Evolutionary conservation across 1,284 basidiomycete genomes (phyloP), one percentile per base, ranked within the genome.

Genomic region (Peniophora sp.): DNA sequence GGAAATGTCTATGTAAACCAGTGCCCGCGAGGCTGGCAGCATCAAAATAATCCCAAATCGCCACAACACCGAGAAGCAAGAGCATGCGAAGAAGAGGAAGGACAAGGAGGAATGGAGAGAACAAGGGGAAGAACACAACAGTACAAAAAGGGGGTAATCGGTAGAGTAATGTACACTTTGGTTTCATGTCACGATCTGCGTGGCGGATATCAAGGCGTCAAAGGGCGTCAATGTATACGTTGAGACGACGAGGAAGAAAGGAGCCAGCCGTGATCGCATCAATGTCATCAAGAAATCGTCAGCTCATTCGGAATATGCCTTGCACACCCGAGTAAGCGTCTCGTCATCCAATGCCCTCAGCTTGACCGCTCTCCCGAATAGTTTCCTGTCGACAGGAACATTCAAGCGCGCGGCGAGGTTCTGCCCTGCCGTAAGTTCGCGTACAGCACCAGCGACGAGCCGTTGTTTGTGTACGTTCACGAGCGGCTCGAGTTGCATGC

Each of bases 381-480:
- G 64, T 62, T 78, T 82, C 67, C 82, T 81, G 62, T 90, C 85
- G 20, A 86, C 68, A 41, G 81, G 75, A 56, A 79, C 86, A 42
- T 85, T 78, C 39, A 85, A 75, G 51, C 79, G 76, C 52, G 81
- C 80, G 2, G 90, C 85, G 11, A 91, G 74, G 57, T 92, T 87
- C 62, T 93, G 90, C 6, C 87, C 88, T 6, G 81, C 79, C 12
- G 91, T 83, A 47, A 92, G 70, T 11, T 78, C 75, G 62, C 88
- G 88, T 61, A 92, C 84, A 27, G 88, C 81, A 8, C 75, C 76
- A 5, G 91, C 88, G 49, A 90, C 85, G 55, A 83, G 68, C 24
- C 91, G 81, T 62, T 92, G 88, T 66, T 93, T 92, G 66, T 92
- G 88, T 3, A 93, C 81, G 63, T 92, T 93, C 68, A 93, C 87